A percentile compares a stretch with the other conserved stretches of the same genome.
These are phyloP conservation scores for Phytophthora citrophthora DNA, from an alignment of 352 stramenopile species.

Conservation along the genomic window DNA sequence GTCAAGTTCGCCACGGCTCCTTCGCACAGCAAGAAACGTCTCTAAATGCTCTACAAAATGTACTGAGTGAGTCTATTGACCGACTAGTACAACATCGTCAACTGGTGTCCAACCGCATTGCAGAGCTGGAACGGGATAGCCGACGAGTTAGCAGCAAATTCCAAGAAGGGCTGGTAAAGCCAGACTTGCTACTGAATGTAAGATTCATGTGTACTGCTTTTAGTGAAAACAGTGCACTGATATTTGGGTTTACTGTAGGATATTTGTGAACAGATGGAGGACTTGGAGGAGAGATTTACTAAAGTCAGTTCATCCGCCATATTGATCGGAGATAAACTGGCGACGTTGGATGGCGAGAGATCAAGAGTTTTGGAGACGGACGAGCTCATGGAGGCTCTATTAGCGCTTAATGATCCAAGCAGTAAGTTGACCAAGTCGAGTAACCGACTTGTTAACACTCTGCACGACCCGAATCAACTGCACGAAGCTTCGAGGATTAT, in stretches of 20 bases:
- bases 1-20: slow-evolving; percentile 16
- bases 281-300: slow-evolving; percentile 84
- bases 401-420: slow-evolving; percentile 72
- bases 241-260: slow-evolving; percentile 37
- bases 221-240: neutral
- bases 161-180: slow-evolving; percentile 64
- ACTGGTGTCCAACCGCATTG: slow-evolving; percentile 63
- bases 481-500: slow-evolving; percentile 73
- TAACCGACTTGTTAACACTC: slow-evolving; percentile 66
- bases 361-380: slow-evolving; percentile 76
- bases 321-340: slow-evolving; percentile 72
- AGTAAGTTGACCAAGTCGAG: slow-evolving; percentile 60
- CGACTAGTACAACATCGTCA: slow-evolving; percentile 63
- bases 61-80: slow-evolving; percentile 66
- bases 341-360: slow-evolving; percentile 68
- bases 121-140: slow-evolving; percentile 69
- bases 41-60: slow-evolving; percentile 71
- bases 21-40: slow-evolving; percentile 65
- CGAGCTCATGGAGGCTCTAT: slow-evolving; percentile 76
- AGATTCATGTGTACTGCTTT: slow-evolving; percentile 3
- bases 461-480: slow-evolving; percentile 74
- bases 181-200: slow-evolving; percentile 67
- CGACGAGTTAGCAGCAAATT: slow-evolving; percentile 59
- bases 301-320: slow-evolving; percentile 88
- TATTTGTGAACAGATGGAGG: slow-evolving; percentile 81